Evolutionary conservation across 805 yeast genomes (phyloP), one percentile per base, ranked within the genome.

Genomic region (Spathaspora boniae): DNA sequence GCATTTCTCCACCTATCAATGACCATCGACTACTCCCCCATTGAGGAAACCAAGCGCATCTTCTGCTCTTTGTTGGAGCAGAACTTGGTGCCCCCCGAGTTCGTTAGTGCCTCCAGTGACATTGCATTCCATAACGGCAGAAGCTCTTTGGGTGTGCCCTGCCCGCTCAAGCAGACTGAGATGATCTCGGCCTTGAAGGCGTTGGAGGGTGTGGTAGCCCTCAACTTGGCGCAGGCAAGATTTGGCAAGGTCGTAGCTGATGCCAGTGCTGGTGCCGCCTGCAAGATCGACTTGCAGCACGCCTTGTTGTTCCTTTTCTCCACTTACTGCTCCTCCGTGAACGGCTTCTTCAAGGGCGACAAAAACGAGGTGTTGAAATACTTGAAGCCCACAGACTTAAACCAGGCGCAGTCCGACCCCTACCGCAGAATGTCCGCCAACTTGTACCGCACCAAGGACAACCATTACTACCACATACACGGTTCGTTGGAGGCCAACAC

Each of bases 391-490:
- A 40, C 41, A 1, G 42, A 40, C 20, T 31, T 40, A 21, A 36
- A 40, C 26, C 31, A 37, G 24, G 41, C 38, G 12, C 44, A 40
- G 26, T 37, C 41, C 14, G 37, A 37, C 24, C 37, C 47, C 1
- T 59, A 59, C 34, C 45, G 65, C 15, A 43, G 60, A 31, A 48
- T 56, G 57, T 45, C 57, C 31, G 62, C 65, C 9, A 59, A 59
- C 33, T 45, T 60, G 20, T 60, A 60, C 41, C 42, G 45, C 22
- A 60, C 65, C 7, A 60, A 58, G 34, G 60, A 56, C 36, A 42
- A 43, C 6, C 41, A 45, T 15, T 56, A 36, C 34, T 56, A 50
- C 31, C 65, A 58, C 32, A 51, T 60, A 22, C 65, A 60, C 38
- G 64, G 65, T 6, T 54, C 60, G 6, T 44, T 59, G 26, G 59